These are phyloP conservation scores for Pterocarpus macrocarpus DNA, from an alignment of 306 rosid genomes.

Conservation along the genomic window DNA sequence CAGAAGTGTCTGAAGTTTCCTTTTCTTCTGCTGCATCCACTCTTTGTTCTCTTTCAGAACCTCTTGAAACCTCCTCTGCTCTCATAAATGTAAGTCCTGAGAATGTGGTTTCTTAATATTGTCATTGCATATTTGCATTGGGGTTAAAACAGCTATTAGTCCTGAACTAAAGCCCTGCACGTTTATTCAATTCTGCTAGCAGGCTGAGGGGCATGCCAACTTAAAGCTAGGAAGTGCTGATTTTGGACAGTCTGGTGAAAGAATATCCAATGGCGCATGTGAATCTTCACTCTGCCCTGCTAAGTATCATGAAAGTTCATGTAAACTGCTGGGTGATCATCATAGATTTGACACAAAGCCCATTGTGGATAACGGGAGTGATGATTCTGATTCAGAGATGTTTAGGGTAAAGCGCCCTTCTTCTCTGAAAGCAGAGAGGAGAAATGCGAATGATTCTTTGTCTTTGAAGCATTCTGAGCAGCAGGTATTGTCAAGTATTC, in stretches of 20 bases:
- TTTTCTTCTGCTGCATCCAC: conserved; percentile 65
- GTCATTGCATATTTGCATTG: conserved; percentile 29
- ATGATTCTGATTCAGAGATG: conserved; percentile 83
- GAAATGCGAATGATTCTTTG: conserved; percentile 49
- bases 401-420: conserved; percentile 97
- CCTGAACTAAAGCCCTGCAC: conserved; percentile 40
- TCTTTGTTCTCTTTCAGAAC: conserved; percentile 65
- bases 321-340: conserved; percentile 49
- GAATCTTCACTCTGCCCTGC: conserved; percentile 66
- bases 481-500: conserved; percentile 62
- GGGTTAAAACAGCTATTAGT: conserved; percentile 32
- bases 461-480: conserved; percentile 63
- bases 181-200: conserved; percentile 42
- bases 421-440: conserved; percentile 75
- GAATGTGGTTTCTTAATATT: conserved; percentile 34
- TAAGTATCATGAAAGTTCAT: conserved; percentile 50
- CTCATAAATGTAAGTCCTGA: conserved; percentile 61
- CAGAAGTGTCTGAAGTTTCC: conserved; percentile 63
- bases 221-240: conserved; percentile 43
- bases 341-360: conserved; percentile 53
- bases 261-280: conserved; percentile 41
- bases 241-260: conserved; percentile 56
- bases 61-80: conserved; percentile 49
- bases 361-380: conserved; percentile 62
- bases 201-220: conserved; percentile 63